Evolutionary conservation across 164 flowering plant species (phyloP).

Genomic region (Aristolochia fimbriata): DNA sequence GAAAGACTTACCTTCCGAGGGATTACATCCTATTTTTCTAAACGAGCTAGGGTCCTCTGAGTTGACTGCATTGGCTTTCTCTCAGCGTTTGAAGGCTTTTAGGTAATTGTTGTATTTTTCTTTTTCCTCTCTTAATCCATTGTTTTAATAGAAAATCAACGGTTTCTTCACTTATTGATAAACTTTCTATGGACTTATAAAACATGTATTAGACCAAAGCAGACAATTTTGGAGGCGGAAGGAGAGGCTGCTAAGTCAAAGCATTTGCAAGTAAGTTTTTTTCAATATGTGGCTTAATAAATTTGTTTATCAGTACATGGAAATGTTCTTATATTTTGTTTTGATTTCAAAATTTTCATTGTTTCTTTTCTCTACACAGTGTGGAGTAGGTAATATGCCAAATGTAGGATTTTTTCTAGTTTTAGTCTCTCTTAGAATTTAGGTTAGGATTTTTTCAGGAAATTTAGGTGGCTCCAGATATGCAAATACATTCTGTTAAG

Average conservation of each 20-base stretch:
- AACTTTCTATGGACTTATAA: not conserved
- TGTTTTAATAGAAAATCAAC: not conserved
- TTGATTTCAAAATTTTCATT: too few species aligned
- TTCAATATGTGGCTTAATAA: not conserved
- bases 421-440: too few species aligned
- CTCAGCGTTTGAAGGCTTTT: slow-evolving; percentile 74
- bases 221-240: slow-evolving; percentile 91
- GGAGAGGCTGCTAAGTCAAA: slow-evolving; percentile 80
- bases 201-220: slow-evolving; percentile 61
- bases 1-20: slow-evolving; percentile 65
- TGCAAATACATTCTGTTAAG: too few species aligned
- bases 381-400: too few species aligned
- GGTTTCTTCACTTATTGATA: slow-evolving; percentile 1
- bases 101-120: slow-evolving; percentile 29
- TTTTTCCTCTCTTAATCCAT: not conserved
- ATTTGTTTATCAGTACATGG: too few species aligned
- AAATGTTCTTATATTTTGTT: too few species aligned
- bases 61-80: slow-evolving; percentile 73
- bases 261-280: slow-evolving; percentile 36
- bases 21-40: slow-evolving; percentile 81
- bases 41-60: slow-evolving; percentile 51
- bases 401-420: too few species aligned
- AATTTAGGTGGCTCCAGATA: too few species aligned
- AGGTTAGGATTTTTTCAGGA: too few species aligned
- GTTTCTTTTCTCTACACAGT: too few species aligned